phyloP scores from a whole-genome alignment of 768 basidiomycete genomes.

The Serpula lacrymans region DNA sequence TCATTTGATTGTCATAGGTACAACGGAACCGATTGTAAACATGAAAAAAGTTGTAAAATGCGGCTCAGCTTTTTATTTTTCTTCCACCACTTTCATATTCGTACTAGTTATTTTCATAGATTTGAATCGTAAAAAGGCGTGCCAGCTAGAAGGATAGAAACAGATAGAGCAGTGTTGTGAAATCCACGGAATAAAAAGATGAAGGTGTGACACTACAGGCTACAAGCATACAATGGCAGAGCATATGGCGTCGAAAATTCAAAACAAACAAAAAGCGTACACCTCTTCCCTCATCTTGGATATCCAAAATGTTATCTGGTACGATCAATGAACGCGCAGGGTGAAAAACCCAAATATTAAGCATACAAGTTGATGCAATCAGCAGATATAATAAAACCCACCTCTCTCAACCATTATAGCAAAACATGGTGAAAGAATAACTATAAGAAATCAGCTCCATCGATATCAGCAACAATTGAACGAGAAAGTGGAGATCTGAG shows the following conservation, averaged over 20 bases:
- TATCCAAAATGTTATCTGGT: too few species aligned
- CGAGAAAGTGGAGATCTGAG: conserved; percentile 27
- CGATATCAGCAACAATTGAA: conserved; percentile 11
- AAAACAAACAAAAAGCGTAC: conserved; percentile 22
- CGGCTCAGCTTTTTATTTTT: too few species aligned
- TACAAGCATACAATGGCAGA: conserved; percentile 24
- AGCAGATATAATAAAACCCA: background rate
- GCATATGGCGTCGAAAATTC: conserved; percentile 16
- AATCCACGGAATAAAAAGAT: conserved; percentile 2
- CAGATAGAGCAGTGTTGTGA: conserved; percentile 10
- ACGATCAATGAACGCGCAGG: background rate
- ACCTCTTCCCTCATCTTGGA: conserved; percentile 4
- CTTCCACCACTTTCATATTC: too few species aligned
- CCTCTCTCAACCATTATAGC: background rate
- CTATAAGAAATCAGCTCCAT: background rate
- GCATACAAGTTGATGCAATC: background rate
- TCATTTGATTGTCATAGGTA: too few species aligned
- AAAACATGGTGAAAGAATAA: background rate
- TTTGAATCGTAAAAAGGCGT: too few species aligned
- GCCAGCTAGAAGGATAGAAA: conserved; percentile 4
- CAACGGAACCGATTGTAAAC: too few species aligned
- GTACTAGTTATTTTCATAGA: too few species aligned
- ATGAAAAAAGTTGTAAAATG: too few species aligned
- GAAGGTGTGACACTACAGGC: conserved; percentile 15
- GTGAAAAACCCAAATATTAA: background rate